Evolutionary conservation across 345 rosid species (phyloP).

Genomic region (Raphanus sativus): DNA sequence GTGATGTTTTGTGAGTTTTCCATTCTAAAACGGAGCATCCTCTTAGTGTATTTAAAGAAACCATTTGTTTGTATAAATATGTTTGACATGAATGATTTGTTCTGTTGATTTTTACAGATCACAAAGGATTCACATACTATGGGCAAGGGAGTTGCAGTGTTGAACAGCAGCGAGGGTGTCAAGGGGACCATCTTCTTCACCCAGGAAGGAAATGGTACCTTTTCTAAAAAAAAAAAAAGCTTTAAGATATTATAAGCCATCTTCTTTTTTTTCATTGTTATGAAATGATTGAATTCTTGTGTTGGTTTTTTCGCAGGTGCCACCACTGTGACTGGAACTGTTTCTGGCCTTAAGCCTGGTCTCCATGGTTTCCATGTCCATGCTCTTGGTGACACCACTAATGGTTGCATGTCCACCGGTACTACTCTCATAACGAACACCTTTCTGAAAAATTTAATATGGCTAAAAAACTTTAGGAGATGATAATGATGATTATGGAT

Average conservation of each 20-base stretch:
- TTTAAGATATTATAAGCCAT: not conserved
- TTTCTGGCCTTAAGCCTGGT: slow-evolving; percentile 93
- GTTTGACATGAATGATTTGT: not conserved
- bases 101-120: slow-evolving; percentile 51
- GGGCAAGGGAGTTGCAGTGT: slow-evolving; percentile 87
- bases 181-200: slow-evolving; percentile 70
- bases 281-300: not conserved
- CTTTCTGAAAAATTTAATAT: not conserved
- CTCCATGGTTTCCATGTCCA: slow-evolving; percentile 96
- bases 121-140: slow-evolving; percentile 50
- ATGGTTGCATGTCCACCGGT: slow-evolving; percentile 99
- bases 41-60: not conserved
- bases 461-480: not conserved
- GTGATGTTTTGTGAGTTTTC: too few relatives aligned
- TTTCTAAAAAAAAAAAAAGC: too few relatives aligned
- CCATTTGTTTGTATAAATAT: not conserved
- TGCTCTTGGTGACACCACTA: slow-evolving; percentile 95
- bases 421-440: not conserved
- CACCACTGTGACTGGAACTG: slow-evolving; percentile 74
- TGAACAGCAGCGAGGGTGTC: slow-evolving; percentile 73
- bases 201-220: slow-evolving; percentile 79
- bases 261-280: not conserved
- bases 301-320: slow-evolving; percentile 44
- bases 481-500: not conserved
- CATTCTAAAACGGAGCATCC: not conserved